Evolutionary conservation across 2,329 filamentous ascomycete species (phyloP), one percentile per base, ranked within the genome.

Genomic region (Cladophialophora yegresii): DNA sequence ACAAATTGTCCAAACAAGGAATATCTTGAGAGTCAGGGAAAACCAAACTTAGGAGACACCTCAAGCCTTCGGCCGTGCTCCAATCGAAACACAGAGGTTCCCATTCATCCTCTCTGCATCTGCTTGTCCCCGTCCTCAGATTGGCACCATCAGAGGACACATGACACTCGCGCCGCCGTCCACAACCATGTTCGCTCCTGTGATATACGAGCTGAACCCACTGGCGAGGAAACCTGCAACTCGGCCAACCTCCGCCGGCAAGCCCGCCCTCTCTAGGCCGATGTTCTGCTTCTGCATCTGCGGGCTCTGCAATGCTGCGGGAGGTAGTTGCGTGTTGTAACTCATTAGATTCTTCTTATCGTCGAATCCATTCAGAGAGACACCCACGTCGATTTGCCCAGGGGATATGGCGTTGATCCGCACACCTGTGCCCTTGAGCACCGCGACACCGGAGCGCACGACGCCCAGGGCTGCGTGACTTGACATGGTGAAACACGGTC

Each of bases 141-240:
- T 76, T 16, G 77, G 77, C 32, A 78, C 74, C n/a, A 74, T 77
- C 64, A 79, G 70, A 16, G 77, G 78, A 65, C 77, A 77, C 76
- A 80, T 78, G 9, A 76, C 75, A 63, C 75, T 77, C 22, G 83
- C 82, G 7, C 85, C 86, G 3, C 85, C 86, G 75, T 88, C 85
- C 13, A 87, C 85, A 13, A 87, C 81, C 70, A 88, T 74, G 72
- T 88, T 87, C 1, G 83, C 79, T 1, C 86, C 86, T 0, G 83
- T 87, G 50, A 88, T 80, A 74, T 88, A 88, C 62, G 81, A 84
- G 66, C 83, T 85, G 73, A 88, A 88, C 0, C 84, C 84, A 73
- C 81, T 85, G 2, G 85, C 85, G 67, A 88, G 75, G 71, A 88
- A 88, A 0, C 86, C 85, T 0, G 83, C 85, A 2, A 87, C 85